phyloP scores from a whole-genome alignment of 768 basidiomycete species.

The Lyophyllum semitale region DNA sequence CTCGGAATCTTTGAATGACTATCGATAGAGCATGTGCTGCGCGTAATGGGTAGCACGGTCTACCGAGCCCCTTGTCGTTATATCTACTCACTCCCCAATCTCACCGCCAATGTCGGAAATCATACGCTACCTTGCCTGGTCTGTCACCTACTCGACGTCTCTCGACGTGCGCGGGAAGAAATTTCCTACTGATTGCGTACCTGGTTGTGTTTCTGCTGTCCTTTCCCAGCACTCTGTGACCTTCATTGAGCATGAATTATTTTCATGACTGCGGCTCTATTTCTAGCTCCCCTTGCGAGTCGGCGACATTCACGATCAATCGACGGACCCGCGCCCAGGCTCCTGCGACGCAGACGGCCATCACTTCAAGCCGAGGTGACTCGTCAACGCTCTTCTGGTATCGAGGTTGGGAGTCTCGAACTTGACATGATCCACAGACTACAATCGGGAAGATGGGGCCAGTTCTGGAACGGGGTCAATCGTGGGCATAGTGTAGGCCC shows the following conservation, averaged over 20 bases:
- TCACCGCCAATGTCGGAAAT: constrained; percentile 8
- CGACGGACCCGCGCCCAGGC: no score
- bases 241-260: neutral
- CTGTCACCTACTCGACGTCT: no score
- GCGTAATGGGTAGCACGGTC: constrained; percentile 11
- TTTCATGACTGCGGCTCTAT: neutral
- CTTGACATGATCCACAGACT: neutral
- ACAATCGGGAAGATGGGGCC: neutral
- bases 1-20: neutral
- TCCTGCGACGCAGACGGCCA: no score
- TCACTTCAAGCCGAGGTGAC: no score
- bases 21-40: neutral
- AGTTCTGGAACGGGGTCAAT: constrained; percentile 11
- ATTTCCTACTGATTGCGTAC: neutral
- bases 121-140: neutral
- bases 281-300: neutral
- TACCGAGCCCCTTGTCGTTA: constrained; percentile 5
- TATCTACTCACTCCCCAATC: neutral
- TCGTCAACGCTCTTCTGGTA: no score
- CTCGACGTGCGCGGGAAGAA: neutral
- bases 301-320: no score
- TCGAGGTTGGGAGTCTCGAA: neutral
- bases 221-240: neutral
- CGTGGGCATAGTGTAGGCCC: constrained; percentile 2
- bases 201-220: neutral